Evolutionary conservation across 345 rosid genomes (phyloP), one percentile per base, ranked within the genome.

Genomic region (Eucalyptus pauciflora): DNA sequence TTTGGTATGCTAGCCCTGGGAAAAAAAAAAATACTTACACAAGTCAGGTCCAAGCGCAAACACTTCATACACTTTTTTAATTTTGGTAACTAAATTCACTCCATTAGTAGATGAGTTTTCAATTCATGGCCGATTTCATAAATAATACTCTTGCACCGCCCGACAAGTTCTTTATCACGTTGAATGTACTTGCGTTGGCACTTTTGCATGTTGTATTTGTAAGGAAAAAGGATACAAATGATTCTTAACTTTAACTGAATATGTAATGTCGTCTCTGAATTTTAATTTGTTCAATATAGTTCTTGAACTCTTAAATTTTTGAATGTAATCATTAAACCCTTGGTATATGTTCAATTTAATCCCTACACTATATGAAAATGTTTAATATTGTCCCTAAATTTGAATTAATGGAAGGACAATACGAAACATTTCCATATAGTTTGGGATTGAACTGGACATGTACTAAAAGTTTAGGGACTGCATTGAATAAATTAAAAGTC

Each of bases 211-310:
- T 3, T 5, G 14, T 16, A 31, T 69, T 31, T 64, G 62, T 56
- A 24, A 56, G 6, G 13, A 22, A 56, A 56, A 24, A 4, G 2
- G 6, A 56, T 56, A 5, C 4, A 10, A 10, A 24, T 24, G 6
- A 1, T 56, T 56, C 13, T 2, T 56, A 22, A 56, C 1, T 56
- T 56, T 56, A 56, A 56, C 1, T 24, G 3, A 56, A 56, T 22
- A 0, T 56, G 6, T 0, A 56, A 24, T 56, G 13, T 56, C 4
- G 2, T 56, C 29, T 1, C 1, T 24, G 6, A 56, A 56, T 2
- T 56, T 56, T 24, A 56, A 56, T 22, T 56, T 56, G 13, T 56
- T 56, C 6, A 24, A 5, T 56, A 56, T 56, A 56, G 5, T 56
- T 56, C 62, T 56, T 56, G 6, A 56, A 10, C 6, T 56, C 13